These are phyloP conservation scores for Eimeria tenella DNA, from an alignment of 169 alveolate genomes.

Conservation along the genomic window DNA sequence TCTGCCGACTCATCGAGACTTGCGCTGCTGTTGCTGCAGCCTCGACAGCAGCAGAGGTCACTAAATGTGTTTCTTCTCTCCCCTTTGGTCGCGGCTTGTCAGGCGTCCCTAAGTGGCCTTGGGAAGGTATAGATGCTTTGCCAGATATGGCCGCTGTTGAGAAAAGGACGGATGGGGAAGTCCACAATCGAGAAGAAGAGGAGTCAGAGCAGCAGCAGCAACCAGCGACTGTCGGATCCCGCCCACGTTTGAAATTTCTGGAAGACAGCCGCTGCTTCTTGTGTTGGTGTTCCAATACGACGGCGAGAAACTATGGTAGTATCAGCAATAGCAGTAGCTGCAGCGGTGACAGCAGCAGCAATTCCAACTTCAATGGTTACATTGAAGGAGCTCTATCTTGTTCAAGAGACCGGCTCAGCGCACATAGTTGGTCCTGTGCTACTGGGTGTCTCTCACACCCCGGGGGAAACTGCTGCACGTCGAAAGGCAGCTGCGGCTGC, in stretches of 20 bases:
- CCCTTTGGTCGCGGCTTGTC: constrained; percentile 32
- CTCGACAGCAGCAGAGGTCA: constrained; percentile 49
- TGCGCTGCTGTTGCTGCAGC: constrained; percentile 56
- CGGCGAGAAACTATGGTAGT: neutral
- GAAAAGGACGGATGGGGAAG: neutral
- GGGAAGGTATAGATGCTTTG: constrained; percentile 13
- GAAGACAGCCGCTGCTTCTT: constrained; percentile 43
- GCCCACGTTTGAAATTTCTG: neutral
- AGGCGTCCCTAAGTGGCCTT: constrained; percentile 31
- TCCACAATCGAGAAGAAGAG: neutral
- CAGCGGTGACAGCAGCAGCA: constrained; percentile 29
- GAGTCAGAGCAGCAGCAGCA: constrained; percentile 3
- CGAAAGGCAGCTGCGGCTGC: constrained; percentile 23
- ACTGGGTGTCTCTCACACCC: constrained; percentile 25
- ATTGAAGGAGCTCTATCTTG: neutral
- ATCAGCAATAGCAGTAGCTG: constrained; percentile 1
- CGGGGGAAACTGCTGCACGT: neutral
- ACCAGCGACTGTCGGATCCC: neutral
- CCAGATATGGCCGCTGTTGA: constrained; percentile 27
- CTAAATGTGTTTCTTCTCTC: constrained; percentile 25
- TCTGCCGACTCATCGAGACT: neutral
- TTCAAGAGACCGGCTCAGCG: neutral
- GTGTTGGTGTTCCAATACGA: constrained; percentile 45
- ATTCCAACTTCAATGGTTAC: neutral
- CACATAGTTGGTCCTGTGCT: constrained; percentile 10